Evolutionary conservation across 179 eudicot species (phyloP).

Genomic region (Patellifolia procumbens): DNA sequence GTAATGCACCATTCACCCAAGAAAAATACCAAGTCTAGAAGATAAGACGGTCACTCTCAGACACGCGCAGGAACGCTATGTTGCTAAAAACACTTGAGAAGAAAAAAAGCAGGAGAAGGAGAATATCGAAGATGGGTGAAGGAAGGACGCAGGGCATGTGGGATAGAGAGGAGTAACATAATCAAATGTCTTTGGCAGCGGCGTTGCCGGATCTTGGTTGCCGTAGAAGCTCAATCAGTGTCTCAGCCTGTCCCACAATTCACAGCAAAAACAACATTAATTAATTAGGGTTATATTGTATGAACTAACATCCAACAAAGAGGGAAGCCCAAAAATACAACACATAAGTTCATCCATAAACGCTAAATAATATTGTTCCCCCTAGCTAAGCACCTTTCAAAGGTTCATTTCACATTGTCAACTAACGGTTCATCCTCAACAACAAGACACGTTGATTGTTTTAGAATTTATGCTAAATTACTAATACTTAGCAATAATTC

Average conservation of each 20-base stretch:
- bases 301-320: slow-evolving; percentile 6
- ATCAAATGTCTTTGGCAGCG: slow-evolving; percentile 53
- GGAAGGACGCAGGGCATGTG: slow-evolving; percentile 26
- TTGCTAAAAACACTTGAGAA: background rate
- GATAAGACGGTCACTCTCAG: background rate
- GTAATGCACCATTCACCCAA: background rate
- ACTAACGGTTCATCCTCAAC: slow-evolving; percentile 7
- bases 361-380: background rate
- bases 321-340: background rate
- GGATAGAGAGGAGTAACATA: slow-evolving; percentile 15
- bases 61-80: background rate
- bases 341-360: background rate
- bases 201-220: slow-evolving; percentile 86
- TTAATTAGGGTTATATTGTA: background rate
- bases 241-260: slow-evolving; percentile 71
- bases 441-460: slow-evolving; percentile 2
- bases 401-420: slow-evolving; percentile 17
- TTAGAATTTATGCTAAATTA: slow-evolving; percentile 11
- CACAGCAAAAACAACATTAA: slow-evolving; percentile 21
- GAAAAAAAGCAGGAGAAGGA: background rate
- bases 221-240: slow-evolving; percentile 80
- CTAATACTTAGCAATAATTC: background rate
- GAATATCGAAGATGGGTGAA: background rate
- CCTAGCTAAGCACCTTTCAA: background rate
- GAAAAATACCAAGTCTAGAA: background rate